These are phyloP conservation scores for Puccinia coronata DNA, from an alignment of 1,284 basidiomycete genomes.

Conservation along the genomic window DNA sequence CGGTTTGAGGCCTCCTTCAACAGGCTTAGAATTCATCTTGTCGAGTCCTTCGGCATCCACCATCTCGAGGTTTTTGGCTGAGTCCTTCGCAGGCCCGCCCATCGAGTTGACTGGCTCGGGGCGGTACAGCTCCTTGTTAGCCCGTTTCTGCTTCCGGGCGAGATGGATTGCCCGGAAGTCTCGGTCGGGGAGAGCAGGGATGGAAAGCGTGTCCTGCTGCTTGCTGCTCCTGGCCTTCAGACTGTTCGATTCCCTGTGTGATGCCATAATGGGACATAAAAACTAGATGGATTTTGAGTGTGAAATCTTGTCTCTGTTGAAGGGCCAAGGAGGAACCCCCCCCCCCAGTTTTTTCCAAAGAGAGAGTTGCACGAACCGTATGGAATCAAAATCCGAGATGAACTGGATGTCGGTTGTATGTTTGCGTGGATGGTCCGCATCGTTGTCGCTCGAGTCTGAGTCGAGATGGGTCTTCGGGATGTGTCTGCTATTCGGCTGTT, in stretches of 20 bases:
- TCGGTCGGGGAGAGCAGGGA: constrained; percentile 27
- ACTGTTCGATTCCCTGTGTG: background rate
- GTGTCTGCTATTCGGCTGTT: background rate
- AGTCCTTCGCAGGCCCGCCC: background rate
- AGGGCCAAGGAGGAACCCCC: background rate
- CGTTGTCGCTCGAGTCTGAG: constrained; percentile 13
- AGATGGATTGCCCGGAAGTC: constrained; percentile 42
- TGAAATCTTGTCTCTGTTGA: background rate
- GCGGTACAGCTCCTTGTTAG: constrained; percentile 18
- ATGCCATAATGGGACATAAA: background rate
- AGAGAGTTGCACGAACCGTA: background rate
- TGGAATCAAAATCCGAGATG: constrained; percentile 18
- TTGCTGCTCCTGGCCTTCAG: background rate
- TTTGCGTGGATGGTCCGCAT: background rate
- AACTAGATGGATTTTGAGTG: constrained; percentile 13
- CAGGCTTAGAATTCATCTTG: constrained; percentile 27
- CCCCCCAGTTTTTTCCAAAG: background rate
- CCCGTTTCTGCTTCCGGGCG: constrained; percentile 15
- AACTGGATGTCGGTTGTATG: background rate
- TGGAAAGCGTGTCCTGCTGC: background rate
- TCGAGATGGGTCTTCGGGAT: background rate
- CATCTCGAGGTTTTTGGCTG: background rate
- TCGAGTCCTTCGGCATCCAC: constrained; percentile 30
- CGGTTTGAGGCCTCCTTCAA: constrained; percentile 27
- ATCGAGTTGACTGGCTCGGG: constrained; percentile 31